Evolutionary conservation across 2,329 filamentous ascomycete genomes (phyloP), one percentile per base, ranked within the genome.

Genomic region (Neocatenulostroma microsporum): DNA sequence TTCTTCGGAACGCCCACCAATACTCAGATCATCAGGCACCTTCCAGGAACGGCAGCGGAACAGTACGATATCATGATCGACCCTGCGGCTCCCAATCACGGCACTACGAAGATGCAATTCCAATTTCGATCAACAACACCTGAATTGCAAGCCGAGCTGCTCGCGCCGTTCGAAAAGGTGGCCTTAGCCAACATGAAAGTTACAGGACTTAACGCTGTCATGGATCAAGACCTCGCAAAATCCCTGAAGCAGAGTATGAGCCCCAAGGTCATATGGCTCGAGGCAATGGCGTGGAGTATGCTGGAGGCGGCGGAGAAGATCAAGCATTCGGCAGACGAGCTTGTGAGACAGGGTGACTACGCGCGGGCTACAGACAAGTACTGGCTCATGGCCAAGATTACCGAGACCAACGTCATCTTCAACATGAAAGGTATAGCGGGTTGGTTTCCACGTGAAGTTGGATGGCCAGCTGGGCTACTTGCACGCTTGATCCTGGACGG

Each of bases 1-100:
- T n/a, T n/a, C n/a, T 34, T 34, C 23, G 5, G 12, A 23, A 34
- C 11, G 21, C 26, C 26, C n/a, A n/a, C n/a, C n/a, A n/a, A n/a
- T n/a, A n/a, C n/a, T n/a, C n/a, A n/a, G n/a, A n/a, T n/a, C n/a
- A n/a, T n/a, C n/a, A n/a, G n/a, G n/a, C n/a, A n/a, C n/a, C n/a
- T n/a, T n/a, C n/a, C n/a, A n/a, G n/a, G n/a, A n/a, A n/a, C n/a
- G n/a, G n/a, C n/a, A n/a, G n/a, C n/a, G n/a, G n/a, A n/a, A n/a
- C n/a, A n/a, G n/a, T n/a, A n/a, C n/a, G n/a, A n/a, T n/a, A n/a
- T n/a, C n/a, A n/a, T n/a, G n/a, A n/a, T n/a, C n/a, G n/a, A n/a
- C n/a, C n/a, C n/a, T n/a, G n/a, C n/a, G n/a, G n/a, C n/a, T n/a
- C n/a, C n/a, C n/a, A n/a, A n/a, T n/a, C n/a, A n/a, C n/a, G n/a